Base-by-base conservation (phyloP, 2,329 filamentous ascomycete genomes). In the Pseudomassariella vexata region DNA sequence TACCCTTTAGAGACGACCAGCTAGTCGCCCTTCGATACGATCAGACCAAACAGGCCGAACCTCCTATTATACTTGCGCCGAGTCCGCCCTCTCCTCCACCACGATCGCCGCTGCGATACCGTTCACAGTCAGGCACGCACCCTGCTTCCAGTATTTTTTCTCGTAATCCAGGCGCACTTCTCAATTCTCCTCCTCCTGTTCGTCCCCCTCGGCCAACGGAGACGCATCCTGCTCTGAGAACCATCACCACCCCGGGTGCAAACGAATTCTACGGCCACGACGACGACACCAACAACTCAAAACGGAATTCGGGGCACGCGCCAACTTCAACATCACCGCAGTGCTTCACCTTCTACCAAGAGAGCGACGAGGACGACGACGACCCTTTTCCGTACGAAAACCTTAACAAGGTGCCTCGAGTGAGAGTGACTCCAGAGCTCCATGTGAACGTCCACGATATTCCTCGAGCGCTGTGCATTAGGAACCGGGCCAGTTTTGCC, bases 11-110 rank as follows among this genome's bases (percentile, higher is more conserved):
- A 38, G 66, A 70, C 47, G 70, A 73, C 44, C 56, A 54, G 42
- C 52, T 79, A 44, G 63, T 79, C 37, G 67, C 66, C 28, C 48
- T 80, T 34, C 70, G 73, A 36, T 80, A 81, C 58, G 76, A 81
- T 49, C 68, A 79, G 53, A 75, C 72, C 21, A 58, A 68, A 30
- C 66, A 71, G 45, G 70, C 70, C 28, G 68, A 73, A 52, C 70
- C 70, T 37, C 76, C 76, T 21, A 72, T 77, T 41, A n/a, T n/a
- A n/a, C n/a, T n/a, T n/a, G n/a, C n/a, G n/a, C n/a, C n/a, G n/a
- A n/a, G n/a, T n/a, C n/a, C n/a, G n/a, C 67, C 68, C 27, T 54
- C 75, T 37, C 55, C 65, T 29, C 63, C 67, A 27, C 40, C 59
- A 61, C 47, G 63, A 55, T 50, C 59, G 53, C 42, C 52, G 53